A percentile compares a stretch with the other conserved stretches of the same genome.
phyloP scores from a whole-genome alignment of 108 stramenopile genomes.

The Nannochloropsis oceanica region DNA sequence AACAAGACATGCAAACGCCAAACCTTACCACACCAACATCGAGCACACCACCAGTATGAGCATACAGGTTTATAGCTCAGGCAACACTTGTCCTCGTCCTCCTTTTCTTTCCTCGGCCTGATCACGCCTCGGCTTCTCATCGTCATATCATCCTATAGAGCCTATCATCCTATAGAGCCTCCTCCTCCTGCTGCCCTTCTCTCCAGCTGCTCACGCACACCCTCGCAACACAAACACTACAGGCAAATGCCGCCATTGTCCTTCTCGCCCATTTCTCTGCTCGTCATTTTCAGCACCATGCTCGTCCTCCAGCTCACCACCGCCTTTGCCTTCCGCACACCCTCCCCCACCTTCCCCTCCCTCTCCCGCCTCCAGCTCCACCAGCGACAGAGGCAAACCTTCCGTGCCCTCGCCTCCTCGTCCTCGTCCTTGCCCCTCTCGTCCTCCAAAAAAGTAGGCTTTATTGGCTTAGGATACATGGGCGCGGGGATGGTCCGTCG shows the following conservation, averaged over 20 bases:
- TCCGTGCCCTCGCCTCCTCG: background rate
- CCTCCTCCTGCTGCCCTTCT: no score
- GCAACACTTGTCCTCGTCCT: no score
- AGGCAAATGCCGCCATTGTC: background rate
- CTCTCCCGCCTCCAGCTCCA: background rate
- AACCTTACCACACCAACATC: no score
- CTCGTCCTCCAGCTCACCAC: background rate
- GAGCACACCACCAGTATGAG: no score
- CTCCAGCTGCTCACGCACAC: no score
- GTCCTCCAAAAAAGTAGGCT: background rate
- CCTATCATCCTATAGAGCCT: no score
- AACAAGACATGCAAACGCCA: no score
- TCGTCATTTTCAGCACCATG: background rate
- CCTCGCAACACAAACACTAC: background rate
- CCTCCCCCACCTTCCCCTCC: background rate
- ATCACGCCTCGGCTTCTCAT: no score
- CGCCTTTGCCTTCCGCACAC: background rate
- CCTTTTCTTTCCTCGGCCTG: no score
- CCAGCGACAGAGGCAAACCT: background rate
- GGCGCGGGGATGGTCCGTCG: background rate
- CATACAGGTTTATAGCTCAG: no score
- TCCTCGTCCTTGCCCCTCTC: background rate
- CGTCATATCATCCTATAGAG: no score
- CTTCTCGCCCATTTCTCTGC: background rate
- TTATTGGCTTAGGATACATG: background rate